Base-by-base conservation (phyloP, 768 basidiomycete genomes). In the Strobilomyces dryophilus region DNA sequence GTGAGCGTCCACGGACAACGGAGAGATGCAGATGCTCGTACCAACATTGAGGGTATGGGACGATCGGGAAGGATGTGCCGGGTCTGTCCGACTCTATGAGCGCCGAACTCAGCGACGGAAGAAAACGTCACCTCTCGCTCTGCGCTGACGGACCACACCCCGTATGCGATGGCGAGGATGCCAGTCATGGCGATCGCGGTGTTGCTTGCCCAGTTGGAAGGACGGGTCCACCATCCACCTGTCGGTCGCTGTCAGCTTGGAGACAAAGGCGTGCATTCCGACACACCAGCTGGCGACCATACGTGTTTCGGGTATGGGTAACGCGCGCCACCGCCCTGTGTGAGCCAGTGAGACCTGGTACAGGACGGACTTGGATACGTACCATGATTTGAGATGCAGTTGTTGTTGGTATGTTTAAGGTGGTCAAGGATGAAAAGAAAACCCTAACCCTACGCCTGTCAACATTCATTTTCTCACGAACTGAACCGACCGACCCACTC, bases 141-240 rank as follows among this genome's bases (percentile, higher is more conserved):
- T 14, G 91, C 90, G 58, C 88, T 91, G 54, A 87, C 68, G 31
- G 71, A 77, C 85, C 86, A 94, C 11, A 85, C 73, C 26, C 74
- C 78, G 56, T 84, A 92, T 8, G 83, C 82, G 5, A 84, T 71
- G 3, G 80, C 76, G 37, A 81, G 71, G 51, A 95, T 85, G 4
- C 90, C 90, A 50, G 77, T 74, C 54, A 82, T 79, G 17, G 80
- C 78, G 47, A 95, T 80, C 1, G 80, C 81, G 3, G 94, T 95
- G 74, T 94, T 95, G 26, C 82, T 69, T 53, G 81, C 83, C 94
- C 94, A 97, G 74, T 94, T 95, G 21, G 82, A 75, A 8, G 94
- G 94, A 18, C 91, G 82, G 34, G 84, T 82, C 94, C 94, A 98
- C 94, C 94, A 98, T 63, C 94, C 94, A 74, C 94, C 92, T 92